Percentiles rank a stretch among this genome's conserved stretches.
Evolutionary conservation across 2,329 filamentous ascomycete species (phyloP).

Genomic region (Pestalotiopsis sp.): DNA sequence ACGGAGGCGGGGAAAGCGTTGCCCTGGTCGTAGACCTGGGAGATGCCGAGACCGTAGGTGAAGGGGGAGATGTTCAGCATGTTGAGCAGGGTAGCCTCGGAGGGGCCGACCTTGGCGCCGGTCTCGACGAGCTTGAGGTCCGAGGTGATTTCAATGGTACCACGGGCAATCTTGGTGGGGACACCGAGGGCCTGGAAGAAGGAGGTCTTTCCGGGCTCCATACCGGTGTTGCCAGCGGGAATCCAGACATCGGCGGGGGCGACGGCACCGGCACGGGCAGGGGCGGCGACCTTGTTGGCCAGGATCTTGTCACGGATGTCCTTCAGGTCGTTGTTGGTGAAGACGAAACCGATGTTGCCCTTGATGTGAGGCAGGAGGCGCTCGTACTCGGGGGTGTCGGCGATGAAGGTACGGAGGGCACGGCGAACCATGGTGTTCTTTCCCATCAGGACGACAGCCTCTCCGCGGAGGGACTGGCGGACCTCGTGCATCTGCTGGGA

Average conservation of each 20-base stretch:
- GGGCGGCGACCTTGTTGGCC: constrained; percentile 94
- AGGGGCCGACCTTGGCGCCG: constrained; percentile 92
- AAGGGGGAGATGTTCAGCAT: constrained; percentile 99
- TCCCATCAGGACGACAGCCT: constrained; percentile 97
- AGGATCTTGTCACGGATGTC: constrained; percentile 90
- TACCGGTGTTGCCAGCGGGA: constrained; percentile 98
- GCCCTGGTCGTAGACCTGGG: constrained; percentile 96
- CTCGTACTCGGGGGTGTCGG: constrained; percentile 95
- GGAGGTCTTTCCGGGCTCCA: constrained; percentile 99
- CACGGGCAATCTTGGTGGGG: constrained; percentile 99
- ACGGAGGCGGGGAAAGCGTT: constrained; percentile 87
- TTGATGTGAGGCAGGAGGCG: constrained; percentile 93
- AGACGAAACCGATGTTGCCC: constrained; percentile 99
- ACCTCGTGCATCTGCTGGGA: constrained; percentile 99
- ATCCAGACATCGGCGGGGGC: constrained; percentile 93
- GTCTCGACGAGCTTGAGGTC: constrained; percentile 98
- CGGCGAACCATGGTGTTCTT: constrained; percentile 99
- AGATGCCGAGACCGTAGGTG: constrained; percentile 97
- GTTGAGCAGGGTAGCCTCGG: constrained; percentile 98
- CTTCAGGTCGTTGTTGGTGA: constrained; percentile 98
- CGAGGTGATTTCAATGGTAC: constrained; percentile 99
- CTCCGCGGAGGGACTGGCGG: constrained; percentile 83
- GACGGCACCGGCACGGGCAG: constrained; percentile 95
- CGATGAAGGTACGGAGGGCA: constrained; percentile 92
- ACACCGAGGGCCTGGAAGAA: constrained; percentile 99